Conservation (phyloP, 805 yeast species). For the Lipomyces starkeyi region DNA sequence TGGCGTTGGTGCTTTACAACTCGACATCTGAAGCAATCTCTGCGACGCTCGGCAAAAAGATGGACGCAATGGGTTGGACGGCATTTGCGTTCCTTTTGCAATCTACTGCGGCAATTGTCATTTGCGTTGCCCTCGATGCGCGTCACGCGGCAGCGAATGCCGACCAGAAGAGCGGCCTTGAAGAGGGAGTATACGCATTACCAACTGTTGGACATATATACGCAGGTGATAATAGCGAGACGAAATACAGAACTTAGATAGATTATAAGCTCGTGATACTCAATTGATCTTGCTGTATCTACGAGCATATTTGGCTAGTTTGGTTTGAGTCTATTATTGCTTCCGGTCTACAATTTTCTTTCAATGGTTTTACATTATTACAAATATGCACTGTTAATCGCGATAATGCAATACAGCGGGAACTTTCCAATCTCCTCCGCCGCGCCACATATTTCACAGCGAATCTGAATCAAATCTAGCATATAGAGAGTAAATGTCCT, state of each 20-base stretch:
- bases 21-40: constrained; percentile 20
- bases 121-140: constrained; percentile 21
- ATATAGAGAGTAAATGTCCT: no score
- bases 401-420: no score
- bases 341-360: background rate
- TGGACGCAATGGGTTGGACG: constrained; percentile 37
- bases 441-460: no score
- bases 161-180: background rate
- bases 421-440: no score
- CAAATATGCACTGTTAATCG: no score
- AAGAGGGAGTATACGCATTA: background rate
- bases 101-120: constrained; percentile 13
- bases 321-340: background rate
- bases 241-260: background rate
- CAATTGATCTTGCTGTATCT: background rate
- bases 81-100: constrained; percentile 26
- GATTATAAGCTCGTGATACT: background rate
- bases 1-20: constrained; percentile 12
- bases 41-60: constrained; percentile 25
- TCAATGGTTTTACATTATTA: no score
- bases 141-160: background rate
- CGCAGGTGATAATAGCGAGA: background rate
- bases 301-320: background rate
- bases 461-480: no score
- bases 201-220: constrained; percentile 6